Evolutionary conservation across 2,329 filamentous ascomycete species (phyloP), one percentile per base, ranked within the genome.

Genomic region (Aspergillus viridinutans): DNA sequence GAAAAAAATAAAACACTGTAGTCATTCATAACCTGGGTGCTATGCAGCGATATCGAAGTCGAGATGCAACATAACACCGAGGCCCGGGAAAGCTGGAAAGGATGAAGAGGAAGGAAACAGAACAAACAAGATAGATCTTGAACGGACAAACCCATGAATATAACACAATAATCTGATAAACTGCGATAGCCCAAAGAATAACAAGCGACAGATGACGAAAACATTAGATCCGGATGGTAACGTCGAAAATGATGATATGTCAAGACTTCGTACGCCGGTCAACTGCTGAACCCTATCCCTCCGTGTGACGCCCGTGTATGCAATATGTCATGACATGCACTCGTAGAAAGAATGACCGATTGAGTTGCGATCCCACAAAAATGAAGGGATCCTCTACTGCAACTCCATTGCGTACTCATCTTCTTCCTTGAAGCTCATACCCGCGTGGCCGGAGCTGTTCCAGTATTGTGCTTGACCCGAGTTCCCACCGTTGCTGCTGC

Each of bases 321-420:
- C 57, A 62, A 62, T 48, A 58, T 60, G 60, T 59, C 51, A 60
- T 63, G 61, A 57, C 61, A 61, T 63, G 57, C 50, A 57, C 54
- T 58, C 50, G 56, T 62, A 57, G 59, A 59, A 59, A 50, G 48
- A 58, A 50, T 40, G 49, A 35, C 47, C 51, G 50, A 20, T 47
- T 12, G 38, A 54, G 49, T 26, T 54, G 40, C 23, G 26, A 35
- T 26, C 12, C 49, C 49, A 20, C 49, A 42, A 43, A 43, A 45
- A 17, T 21, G n/a, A 35, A 53, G 26, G 38, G 21, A 51, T 45
- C 40, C 35, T 49, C 61, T 65, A 74, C 52, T 70, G 75, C 71
- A 80, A 75, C 60, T 94, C 90, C 90, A 96, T 95, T 69, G 85
- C 86, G 69, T 90, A 96, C 76, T 96, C 92, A 66, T 97, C 92